Percentiles rank a stretch among this genome's conserved stretches.
phyloP scores from a whole-genome alignment of 1,284 basidiomycete genomes.

The Microbotryum intermedium region DNA sequence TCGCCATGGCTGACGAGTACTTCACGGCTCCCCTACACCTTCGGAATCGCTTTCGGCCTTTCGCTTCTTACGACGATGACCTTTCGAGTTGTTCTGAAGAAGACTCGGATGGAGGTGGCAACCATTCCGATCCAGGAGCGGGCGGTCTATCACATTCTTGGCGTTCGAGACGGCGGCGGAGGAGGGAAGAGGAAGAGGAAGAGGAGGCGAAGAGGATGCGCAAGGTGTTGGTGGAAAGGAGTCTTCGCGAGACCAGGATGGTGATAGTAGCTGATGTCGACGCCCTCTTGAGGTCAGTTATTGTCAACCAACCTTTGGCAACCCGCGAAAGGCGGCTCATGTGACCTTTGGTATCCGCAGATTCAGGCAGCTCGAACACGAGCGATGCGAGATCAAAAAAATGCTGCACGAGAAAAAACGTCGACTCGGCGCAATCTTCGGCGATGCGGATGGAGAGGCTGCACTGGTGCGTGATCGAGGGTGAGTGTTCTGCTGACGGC shows the following conservation, averaged over 20 bases:
- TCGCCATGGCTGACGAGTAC: conserved; percentile 49
- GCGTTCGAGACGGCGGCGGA: background rate
- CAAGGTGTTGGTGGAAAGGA: conserved; percentile 15
- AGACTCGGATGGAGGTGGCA: conserved; percentile 7
- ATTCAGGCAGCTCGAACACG: too few relatives aligned
- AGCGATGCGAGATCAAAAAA: too few relatives aligned
- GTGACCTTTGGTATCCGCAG: too few relatives aligned
- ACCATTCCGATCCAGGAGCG: conserved; percentile 20
- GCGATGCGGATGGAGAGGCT: too few relatives aligned
- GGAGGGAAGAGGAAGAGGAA: background rate
- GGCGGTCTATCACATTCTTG: background rate
- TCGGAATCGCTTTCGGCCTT: conserved; percentile 51
- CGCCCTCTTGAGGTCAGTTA: too few relatives aligned
- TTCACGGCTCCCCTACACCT: conserved; percentile 54
- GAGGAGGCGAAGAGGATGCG: conserved; percentile 1
- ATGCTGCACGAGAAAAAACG: too few relatives aligned
- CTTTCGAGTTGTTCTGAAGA: background rate
- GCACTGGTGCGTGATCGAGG: too few relatives aligned
- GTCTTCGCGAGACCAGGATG: conserved; percentile 25
- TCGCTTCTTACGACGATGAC: background rate
- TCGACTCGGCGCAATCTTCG: too few relatives aligned
- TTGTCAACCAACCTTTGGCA: too few relatives aligned
- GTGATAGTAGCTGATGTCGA: conserved; percentile 5
- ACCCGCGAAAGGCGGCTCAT: too few relatives aligned
- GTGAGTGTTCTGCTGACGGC: too few relatives aligned